Evolutionary conservation across 2,329 filamentous ascomycete species (phyloP).

Genomic region (Chaetomium globosum): DNA sequence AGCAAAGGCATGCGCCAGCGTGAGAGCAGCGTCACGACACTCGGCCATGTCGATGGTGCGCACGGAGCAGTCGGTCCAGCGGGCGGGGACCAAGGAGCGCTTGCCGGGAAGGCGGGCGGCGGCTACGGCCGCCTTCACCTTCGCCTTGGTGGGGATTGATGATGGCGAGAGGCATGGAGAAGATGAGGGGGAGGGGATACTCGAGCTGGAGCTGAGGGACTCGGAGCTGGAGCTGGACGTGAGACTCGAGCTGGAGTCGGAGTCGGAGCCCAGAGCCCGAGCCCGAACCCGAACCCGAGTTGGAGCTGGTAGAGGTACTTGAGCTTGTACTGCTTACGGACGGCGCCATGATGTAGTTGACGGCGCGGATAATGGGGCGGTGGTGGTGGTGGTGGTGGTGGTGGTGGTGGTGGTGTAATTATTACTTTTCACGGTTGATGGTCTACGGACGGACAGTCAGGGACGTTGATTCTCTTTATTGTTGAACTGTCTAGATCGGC

Average conservation of each 20-base stretch:
- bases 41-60: slow-evolving; percentile 67
- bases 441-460: slow-evolving; percentile 1
- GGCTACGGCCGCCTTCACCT: background rate
- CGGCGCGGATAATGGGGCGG: slow-evolving; percentile 24
- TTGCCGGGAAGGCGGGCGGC: slow-evolving; percentile 35
- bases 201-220: background rate
- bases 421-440: background rate
- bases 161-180: too few species aligned
- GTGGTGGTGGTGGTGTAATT: slow-evolving; percentile 6
- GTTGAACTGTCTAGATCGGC: background rate
- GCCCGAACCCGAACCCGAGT: slow-evolving; percentile 21
- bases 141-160: background rate
- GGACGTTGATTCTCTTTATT: background rate
- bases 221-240: background rate
- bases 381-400: slow-evolving; percentile 19
- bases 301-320: slow-evolving; percentile 25
- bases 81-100: slow-evolving; percentile 55
- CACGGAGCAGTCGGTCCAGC: slow-evolving; percentile 57
- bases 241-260: slow-evolving; percentile 11
- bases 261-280: slow-evolving; percentile 27
- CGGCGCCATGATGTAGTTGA: slow-evolving; percentile 49
- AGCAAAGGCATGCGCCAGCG: slow-evolving; percentile 76
- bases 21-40: slow-evolving; percentile 69
- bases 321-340: slow-evolving; percentile 40
- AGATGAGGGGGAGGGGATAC: background rate